Percentiles rank a stretch among this genome's conserved stretches.
phyloP scores from a whole-genome alignment of 2,329 filamentous ascomycete species.

The Trichophaea hybrida region DNA sequence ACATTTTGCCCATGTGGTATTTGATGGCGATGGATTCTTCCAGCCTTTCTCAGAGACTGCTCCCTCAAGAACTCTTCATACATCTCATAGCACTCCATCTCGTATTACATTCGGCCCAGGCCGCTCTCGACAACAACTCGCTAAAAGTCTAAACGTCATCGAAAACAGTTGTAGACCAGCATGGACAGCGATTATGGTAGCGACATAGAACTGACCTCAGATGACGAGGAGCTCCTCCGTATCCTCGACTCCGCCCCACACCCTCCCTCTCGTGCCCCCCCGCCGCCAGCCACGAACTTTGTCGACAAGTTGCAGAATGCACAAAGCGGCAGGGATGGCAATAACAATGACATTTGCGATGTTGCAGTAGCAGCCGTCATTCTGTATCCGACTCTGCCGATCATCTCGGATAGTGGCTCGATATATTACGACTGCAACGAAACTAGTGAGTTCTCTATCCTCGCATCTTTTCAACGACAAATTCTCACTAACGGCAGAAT shows the following conservation, averaged over 20 bases:
- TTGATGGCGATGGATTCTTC: too few species aligned
- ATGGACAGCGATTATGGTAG: slow-evolving; percentile 16
- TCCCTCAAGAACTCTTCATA: too few species aligned
- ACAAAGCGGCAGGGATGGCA: background rate
- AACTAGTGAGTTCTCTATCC: background rate
- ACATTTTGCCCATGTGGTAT: too few species aligned
- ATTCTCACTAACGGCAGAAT: background rate
- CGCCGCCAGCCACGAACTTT: background rate
- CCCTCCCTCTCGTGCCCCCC: background rate
- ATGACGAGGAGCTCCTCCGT: slow-evolving; percentile 6
- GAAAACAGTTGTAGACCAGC: background rate
- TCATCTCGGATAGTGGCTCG: background rate
- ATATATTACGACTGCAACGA: background rate
- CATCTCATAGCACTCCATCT: too few species aligned
- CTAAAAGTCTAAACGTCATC: too few species aligned
- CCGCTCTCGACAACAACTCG: too few species aligned
- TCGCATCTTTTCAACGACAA: background rate
- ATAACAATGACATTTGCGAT: background rate
- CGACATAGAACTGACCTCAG: slow-evolving; percentile 15
- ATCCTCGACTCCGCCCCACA: slow-evolving; percentile 8
- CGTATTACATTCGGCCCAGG: too few species aligned
- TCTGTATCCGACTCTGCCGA: background rate
- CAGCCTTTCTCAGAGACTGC: too few species aligned
- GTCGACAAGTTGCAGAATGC: background rate
- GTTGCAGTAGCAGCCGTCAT: background rate